phyloP scores from a whole-genome alignment of 1,284 basidiomycete genomes.

The Trametes polyzona region DNA sequence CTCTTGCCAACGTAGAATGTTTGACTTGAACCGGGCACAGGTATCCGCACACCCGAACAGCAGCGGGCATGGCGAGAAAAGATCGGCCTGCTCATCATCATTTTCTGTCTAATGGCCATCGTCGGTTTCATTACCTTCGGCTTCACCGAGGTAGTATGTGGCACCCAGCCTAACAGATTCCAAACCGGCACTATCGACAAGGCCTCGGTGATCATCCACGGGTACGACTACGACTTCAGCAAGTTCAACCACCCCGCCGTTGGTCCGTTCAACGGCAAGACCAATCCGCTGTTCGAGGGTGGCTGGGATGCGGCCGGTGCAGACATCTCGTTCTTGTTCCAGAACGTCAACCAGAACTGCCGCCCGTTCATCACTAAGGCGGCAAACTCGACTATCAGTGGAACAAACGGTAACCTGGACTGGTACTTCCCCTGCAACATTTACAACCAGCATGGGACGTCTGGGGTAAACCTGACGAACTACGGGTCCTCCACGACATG shows the following conservation, averaged over 20 bases:
- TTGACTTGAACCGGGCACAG: conserved; percentile 42
- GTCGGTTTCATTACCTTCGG: conserved; percentile 99
- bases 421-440: conserved; percentile 99
- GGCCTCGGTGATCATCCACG: conserved; percentile 90
- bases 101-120: conserved; percentile 81
- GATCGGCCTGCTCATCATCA: conserved; percentile 90
- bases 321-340: conserved; percentile 94
- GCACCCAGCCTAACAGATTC: conserved; percentile 81
- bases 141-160: conserved; percentile 96
- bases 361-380: conserved; percentile 76
- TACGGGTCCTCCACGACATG: conserved; percentile 73
- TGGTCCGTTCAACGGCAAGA: conserved; percentile 72
- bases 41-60: conserved; percentile 90
- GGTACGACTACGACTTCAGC: conserved; percentile 90
- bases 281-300: conserved; percentile 84
- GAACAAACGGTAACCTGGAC: conserved; percentile 57
- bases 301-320: conserved; percentile 81
- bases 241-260: conserved; percentile 82
- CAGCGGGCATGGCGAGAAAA: conserved; percentile 99
- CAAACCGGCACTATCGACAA: conserved; percentile 79
- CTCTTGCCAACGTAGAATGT: background rate
- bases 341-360: conserved; percentile 88
- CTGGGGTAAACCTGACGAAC: conserved; percentile 65
- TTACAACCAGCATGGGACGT: conserved; percentile 74
- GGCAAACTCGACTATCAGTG: conserved; percentile 67